A percentile compares a stretch with the other conserved stretches of the same genome.
Conservation (phyloP, 176 grass and related monocot species). For the Aegilops umbellulata region DNA sequence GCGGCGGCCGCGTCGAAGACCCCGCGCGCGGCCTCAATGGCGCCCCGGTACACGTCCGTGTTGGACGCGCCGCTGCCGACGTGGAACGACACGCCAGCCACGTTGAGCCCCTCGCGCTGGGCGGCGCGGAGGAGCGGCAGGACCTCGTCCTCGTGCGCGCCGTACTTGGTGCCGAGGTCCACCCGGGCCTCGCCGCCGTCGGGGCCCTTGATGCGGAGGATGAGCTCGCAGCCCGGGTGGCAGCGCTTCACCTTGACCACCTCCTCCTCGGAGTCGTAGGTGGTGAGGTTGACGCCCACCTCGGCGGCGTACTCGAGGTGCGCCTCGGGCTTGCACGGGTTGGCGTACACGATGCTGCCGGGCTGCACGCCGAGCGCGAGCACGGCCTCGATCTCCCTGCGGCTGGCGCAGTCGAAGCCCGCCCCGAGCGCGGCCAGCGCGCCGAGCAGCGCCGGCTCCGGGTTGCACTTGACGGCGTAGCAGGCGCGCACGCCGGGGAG, state of each 20-base stretch:
- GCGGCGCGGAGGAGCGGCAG: neutral
- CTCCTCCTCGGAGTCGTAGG: slow-evolving; percentile 8
- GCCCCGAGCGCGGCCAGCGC: neutral
- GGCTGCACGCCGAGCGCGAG: neutral
- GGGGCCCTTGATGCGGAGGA: neutral
- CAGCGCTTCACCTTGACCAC: neutral
- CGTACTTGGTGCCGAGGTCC: neutral
- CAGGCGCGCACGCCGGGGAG: neutral
- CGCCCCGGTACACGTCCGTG: neutral
- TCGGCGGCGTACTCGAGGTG: neutral
- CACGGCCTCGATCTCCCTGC: slow-evolving; percentile 16
- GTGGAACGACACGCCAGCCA: neutral
- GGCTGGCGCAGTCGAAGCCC: slow-evolving; percentile 25
- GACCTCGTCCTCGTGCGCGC: neutral
- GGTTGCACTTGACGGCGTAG: slow-evolving; percentile 35
- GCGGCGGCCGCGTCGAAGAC: neutral
- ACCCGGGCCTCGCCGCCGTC: neutral
- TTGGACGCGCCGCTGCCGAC: neutral
- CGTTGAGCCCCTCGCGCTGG: neutral
- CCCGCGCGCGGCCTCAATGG: neutral
- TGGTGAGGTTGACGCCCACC: neutral
- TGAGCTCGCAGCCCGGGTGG: neutral
- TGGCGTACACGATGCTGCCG: neutral
- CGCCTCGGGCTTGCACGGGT: slow-evolving; percentile 16
- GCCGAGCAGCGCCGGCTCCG: slow-evolving; percentile 5